These are phyloP conservation scores for Phytophthora cryptogea DNA, from an alignment of 352 stramenopile species.

Conservation along the genomic window DNA sequence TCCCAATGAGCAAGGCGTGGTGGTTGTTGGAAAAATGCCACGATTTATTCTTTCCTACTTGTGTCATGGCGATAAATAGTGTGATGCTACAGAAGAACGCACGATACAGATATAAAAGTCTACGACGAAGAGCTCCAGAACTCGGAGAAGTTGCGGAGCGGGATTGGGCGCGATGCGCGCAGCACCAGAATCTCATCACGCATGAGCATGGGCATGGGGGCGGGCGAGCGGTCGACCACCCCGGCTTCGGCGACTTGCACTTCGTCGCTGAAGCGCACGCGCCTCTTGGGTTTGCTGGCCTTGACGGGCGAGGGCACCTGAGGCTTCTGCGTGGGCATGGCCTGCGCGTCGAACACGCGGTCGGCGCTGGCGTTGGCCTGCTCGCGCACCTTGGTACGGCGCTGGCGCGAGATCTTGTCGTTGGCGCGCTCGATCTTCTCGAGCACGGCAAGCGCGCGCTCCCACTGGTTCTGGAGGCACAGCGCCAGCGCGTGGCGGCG, in stretches of 20 bases:
- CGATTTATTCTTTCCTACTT: conserved; percentile 26
- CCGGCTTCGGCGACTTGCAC: conserved; percentile 48
- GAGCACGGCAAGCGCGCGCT: conserved; percentile 69
- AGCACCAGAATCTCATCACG: conserved; percentile 83
- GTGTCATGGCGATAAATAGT: conserved; percentile 47
- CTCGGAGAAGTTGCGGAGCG: conserved; percentile 77
- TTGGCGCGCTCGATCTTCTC: conserved; percentile 85
- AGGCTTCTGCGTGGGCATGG: conserved; percentile 26
- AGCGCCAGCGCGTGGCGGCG: conserved; percentile 70
- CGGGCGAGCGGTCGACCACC: conserved; percentile 59
- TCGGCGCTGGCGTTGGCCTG: conserved; percentile 55
- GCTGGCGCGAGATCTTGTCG: conserved; percentile 76
- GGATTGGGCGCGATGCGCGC: conserved; percentile 71
- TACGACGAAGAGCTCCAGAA: conserved; percentile 65
- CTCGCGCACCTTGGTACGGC: conserved; percentile 60
- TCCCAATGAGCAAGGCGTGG: not conserved
- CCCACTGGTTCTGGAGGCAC: conserved; percentile 76
- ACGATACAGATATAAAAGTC: conserved; percentile 15
- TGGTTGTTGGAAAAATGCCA: conserved; percentile 17
- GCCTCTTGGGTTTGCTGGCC: conserved; percentile 29
- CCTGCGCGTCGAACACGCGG: conserved; percentile 27
- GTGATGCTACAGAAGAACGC: conserved; percentile 39
- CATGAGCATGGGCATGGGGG: conserved; percentile 64
- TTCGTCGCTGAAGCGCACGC: conserved; percentile 67
- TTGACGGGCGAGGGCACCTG: conserved; percentile 34